Conservation (phyloP, 2,329 filamentous ascomycete genomes). For the Chalaropsis ovoidea region DNA sequence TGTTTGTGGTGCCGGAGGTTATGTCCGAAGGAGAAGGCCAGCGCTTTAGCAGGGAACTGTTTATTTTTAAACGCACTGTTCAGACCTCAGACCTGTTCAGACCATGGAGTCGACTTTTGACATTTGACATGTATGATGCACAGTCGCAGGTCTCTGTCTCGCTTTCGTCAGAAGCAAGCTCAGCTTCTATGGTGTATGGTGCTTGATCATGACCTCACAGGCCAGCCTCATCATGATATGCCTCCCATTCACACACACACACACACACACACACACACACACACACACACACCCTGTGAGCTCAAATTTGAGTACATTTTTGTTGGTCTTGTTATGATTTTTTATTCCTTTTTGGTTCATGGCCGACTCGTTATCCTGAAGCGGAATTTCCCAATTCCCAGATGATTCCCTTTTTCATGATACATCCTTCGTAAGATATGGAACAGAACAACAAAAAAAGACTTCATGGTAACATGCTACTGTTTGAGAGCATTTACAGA, state of each 20-base stretch:
- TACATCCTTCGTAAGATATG: conserved; percentile 17
- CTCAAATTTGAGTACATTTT: neutral
- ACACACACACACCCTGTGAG: neutral
- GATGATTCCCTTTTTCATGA: conserved; percentile 18
- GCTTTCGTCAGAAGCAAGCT: too few relatives aligned
- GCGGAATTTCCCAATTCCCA: conserved; percentile 14
- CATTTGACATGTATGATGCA: neutral
- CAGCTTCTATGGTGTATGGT: too few relatives aligned
- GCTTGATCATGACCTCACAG: too few relatives aligned
- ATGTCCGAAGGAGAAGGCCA: conserved; percentile 9
- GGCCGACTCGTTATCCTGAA: conserved; percentile 19
- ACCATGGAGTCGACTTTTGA: neutral
- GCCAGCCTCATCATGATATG: too few relatives aligned
- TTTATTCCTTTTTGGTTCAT: conserved; percentile 23
- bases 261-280: neutral
- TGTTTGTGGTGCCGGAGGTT: neutral
- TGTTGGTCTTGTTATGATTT: conserved; percentile 19
- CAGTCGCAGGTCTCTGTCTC: too few relatives aligned
- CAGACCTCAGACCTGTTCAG: neutral
- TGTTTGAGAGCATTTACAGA: conserved; percentile 24
- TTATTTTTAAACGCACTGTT: neutral
- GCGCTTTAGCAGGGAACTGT: neutral
- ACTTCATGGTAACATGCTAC: conserved; percentile 18
- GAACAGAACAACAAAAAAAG: conserved; percentile 20
- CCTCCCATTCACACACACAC: too few relatives aligned